Conservation (phyloP, 768 basidiomycete genomes). For the Trametes gibbosa region DNA sequence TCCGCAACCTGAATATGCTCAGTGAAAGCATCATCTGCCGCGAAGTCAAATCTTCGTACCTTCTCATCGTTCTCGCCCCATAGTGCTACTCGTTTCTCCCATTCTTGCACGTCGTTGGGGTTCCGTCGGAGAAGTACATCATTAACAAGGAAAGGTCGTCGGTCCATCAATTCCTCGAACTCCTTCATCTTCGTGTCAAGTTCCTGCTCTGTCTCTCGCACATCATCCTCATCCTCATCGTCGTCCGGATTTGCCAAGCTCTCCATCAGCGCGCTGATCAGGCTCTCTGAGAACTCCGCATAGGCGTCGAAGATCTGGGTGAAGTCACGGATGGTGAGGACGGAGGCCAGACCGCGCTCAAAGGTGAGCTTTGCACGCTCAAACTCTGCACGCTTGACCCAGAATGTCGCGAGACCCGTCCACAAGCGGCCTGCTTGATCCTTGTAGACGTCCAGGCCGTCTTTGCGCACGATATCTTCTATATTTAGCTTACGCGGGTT, state of each 20-base stretch:
- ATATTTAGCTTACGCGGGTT: slow-evolving; percentile 76
- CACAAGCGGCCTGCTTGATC: slow-evolving; percentile 96
- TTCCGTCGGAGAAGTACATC: slow-evolving; percentile 92
- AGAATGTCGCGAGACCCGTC: slow-evolving; percentile 96
- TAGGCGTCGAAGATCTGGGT: slow-evolving; percentile 98
- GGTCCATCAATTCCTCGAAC: slow-evolving; percentile 92
- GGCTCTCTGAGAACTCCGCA: slow-evolving; percentile 87
- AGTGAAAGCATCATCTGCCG: background rate
- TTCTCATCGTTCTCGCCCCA: slow-evolving; percentile 94
- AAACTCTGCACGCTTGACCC: slow-evolving; percentile 97
- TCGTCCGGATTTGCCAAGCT: slow-evolving; percentile 76
- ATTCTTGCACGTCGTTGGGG: slow-evolving; percentile 97
- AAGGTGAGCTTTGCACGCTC: slow-evolving; percentile 86
- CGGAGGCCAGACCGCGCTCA: slow-evolving; percentile 78
- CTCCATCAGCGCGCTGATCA: slow-evolving; percentile 89
- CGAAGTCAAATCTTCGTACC: slow-evolving; percentile 38
- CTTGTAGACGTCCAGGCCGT: slow-evolving; percentile 87
- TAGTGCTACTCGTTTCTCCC: slow-evolving; percentile 95
- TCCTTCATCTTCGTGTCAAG: slow-evolving; percentile 86
- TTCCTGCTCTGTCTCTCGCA: slow-evolving; percentile 75
- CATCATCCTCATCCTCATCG: slow-evolving; percentile 73
- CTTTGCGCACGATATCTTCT: slow-evolving; percentile 77
- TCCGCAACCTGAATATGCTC: slow-evolving; percentile 67
- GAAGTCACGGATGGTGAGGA: slow-evolving; percentile 94
- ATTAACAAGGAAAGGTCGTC: slow-evolving; percentile 93